A percentile compares a stretch with the other conserved stretches of the same genome.
Conservation (phyloP, 2,329 filamentous ascomycete species). For the Colletotrichum agaves region DNA sequence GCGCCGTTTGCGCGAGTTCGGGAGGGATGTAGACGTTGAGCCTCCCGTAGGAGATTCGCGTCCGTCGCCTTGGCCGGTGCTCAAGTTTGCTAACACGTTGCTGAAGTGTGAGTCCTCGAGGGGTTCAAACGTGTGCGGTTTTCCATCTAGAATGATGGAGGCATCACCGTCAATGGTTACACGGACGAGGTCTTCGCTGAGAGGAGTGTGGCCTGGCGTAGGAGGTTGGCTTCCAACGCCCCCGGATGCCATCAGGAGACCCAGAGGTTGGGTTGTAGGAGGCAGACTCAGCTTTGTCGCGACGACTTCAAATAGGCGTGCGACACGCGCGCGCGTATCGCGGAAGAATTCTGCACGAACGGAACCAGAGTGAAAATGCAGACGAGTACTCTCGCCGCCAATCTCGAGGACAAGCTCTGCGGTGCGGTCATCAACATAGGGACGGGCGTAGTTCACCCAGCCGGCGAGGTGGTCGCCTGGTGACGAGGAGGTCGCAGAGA, state of each 20-base stretch:
- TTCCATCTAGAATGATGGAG: conserved; percentile 68
- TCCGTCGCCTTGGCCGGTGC: conserved; percentile 44
- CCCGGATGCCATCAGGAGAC: conserved; percentile 74
- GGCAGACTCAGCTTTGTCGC: conserved; percentile 81
- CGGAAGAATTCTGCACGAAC: conserved; percentile 78
- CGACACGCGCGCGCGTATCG: conserved; percentile 75
- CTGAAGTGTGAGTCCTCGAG: conserved; percentile 33
- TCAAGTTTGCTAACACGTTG: conserved; percentile 46
- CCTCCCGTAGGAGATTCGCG: conserved; percentile 47
- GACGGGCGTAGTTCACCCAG: conserved; percentile 83
- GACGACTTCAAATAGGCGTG: conserved; percentile 82
- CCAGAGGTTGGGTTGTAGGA: conserved; percentile 67
- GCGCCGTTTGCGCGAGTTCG: conserved; percentile 58
- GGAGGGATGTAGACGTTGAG: conserved; percentile 38
- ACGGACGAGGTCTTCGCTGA: conserved; percentile 77
- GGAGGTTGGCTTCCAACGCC: conserved; percentile 69
- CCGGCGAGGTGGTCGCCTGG: conserved; percentile 47
- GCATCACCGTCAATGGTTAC: conserved; percentile 70
- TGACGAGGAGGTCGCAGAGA: conserved; percentile 42
- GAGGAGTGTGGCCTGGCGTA: conserved; percentile 74
- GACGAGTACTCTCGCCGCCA: conserved; percentile 70
- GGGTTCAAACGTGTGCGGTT: conserved; percentile 50
- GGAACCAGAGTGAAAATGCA: conserved; percentile 57
- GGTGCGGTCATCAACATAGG: conserved; percentile 81
- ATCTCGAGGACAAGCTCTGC: conserved; percentile 86